Evolutionary conservation across 176 grass and related monocot species (phyloP).

Genomic region (Sorghum bicolor): DNA sequence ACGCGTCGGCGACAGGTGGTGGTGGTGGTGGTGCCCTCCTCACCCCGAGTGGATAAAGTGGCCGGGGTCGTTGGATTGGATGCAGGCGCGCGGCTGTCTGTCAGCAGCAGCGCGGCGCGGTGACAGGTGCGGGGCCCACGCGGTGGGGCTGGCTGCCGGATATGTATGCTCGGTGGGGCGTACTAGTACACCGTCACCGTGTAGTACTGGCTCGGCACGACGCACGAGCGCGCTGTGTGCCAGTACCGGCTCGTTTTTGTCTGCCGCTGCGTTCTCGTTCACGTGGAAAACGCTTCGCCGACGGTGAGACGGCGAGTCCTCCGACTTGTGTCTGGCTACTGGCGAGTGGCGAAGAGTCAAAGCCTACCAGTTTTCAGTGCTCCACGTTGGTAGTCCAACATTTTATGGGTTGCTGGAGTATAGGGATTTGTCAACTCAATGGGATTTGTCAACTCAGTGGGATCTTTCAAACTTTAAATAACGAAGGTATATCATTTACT

Average conservation of each 20-base stretch:
- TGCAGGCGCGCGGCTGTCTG: conserved; percentile 19
- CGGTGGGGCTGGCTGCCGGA: background rate
- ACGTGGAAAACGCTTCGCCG: conserved; percentile 23
- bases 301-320: background rate
- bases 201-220: background rate
- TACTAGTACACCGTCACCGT: no score
- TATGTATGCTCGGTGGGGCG: background rate
- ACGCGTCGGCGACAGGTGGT: background rate
- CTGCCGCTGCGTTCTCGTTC: background rate
- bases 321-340: background rate
- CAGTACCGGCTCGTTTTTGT: background rate
- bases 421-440: no score
- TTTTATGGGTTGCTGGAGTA: no score
- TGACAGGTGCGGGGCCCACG: conserved; percentile 1
- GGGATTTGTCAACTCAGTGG: background rate
- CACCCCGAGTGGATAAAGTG: conserved; percentile 37
- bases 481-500: no score
- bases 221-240: background rate
- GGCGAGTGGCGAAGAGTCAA: no score
- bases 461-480: background rate
- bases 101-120: no score
- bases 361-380: no score
- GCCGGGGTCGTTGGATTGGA: conserved; percentile 1
- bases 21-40: fast-evolving
- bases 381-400: no score